Conservation (phyloP, 257 asterid genomes). For the Fraxinus cuspidata region DNA sequence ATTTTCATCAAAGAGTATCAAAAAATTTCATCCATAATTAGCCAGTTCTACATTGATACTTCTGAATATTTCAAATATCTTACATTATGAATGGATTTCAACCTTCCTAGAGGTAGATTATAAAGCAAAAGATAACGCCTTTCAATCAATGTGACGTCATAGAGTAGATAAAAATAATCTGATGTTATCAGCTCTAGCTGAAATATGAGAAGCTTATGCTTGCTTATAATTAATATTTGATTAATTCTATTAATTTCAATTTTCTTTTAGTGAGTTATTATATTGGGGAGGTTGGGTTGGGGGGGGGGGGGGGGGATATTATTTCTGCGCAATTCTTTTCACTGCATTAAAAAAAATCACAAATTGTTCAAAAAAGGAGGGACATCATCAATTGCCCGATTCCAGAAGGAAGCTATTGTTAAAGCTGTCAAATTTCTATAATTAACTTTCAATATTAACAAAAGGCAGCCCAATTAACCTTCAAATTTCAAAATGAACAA, state of each 20-base stretch:
- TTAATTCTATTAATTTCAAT: background rate
- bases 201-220: too few relatives aligned
- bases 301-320: background rate
- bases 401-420: slow-evolving; percentile 3
- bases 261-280: background rate
- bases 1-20: background rate
- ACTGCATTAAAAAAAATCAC: too few relatives aligned
- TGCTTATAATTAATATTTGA: too few relatives aligned
- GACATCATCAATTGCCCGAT: background rate
- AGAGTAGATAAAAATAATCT: too few relatives aligned
- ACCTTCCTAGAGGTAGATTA: background rate
- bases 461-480: slow-evolving; percentile 1
- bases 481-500: background rate
- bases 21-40: background rate
- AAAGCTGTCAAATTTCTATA: slow-evolving; percentile 9
- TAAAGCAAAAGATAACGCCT: too few relatives aligned
- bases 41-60: background rate
- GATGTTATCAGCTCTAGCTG: too few relatives aligned
- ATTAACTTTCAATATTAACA: background rate
- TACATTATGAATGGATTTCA: background rate
- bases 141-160: too few relatives aligned
- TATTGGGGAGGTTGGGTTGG: too few relatives aligned
- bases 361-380: too few relatives aligned
- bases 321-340: too few relatives aligned
- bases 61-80: background rate